Conservation (phyloP, 257 asterid genomes). For the Solanum dulcamara region DNA sequence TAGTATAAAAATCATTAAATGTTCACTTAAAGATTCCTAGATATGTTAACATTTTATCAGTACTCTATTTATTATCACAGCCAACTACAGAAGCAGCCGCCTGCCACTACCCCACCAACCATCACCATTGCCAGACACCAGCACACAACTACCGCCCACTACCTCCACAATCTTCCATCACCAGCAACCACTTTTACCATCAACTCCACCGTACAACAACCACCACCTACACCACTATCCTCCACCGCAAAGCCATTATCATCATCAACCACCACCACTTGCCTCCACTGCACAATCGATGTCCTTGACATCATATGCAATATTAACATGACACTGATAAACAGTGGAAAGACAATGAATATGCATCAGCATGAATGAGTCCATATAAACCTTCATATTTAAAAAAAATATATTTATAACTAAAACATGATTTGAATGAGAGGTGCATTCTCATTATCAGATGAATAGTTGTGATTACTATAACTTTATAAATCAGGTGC, state of each 20-base stretch:
- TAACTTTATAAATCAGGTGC: background rate
- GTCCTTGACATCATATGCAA: background rate
- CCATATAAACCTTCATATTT: background rate
- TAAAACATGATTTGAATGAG: background rate
- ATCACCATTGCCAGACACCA: background rate
- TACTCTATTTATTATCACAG: background rate
- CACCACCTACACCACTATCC: background rate
- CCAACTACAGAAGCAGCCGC: background rate
- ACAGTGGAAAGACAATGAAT: background rate
- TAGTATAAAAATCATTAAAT: background rate
- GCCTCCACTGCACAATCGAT: background rate
- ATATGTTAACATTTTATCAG: background rate
- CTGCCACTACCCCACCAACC: background rate
- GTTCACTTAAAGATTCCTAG: background rate
- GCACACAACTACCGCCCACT: background rate
- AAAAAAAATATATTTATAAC: background rate
- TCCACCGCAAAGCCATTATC: background rate
- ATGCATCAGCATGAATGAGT: background rate
- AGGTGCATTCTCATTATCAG: background rate
- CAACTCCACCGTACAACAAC: background rate
- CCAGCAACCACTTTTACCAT: background rate
- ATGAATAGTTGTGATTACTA: background rate
- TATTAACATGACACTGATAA: background rate
- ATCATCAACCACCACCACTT: background rate
- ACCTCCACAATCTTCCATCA: background rate